Base-by-base conservation (phyloP, 345 rosid genomes). In the Eucalyptus camaldulensis region DNA sequence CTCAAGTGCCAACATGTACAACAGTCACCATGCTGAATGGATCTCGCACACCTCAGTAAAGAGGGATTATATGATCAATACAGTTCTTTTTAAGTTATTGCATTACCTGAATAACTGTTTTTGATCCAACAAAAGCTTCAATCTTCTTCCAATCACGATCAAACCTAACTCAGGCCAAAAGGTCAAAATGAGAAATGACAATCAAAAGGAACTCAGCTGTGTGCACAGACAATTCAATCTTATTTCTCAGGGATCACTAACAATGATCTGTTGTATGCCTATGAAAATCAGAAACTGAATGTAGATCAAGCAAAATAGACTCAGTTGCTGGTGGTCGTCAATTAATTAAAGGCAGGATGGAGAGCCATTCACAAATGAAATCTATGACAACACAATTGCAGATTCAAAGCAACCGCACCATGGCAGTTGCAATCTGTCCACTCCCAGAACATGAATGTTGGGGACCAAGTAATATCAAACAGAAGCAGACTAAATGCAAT, bases 61-160 rank as follows among this genome's bases (percentile, higher is more conserved):
- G 19, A 49, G 85, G 25, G 89, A 45, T 43, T 49, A 87, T 45
- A 54, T 10, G 69, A 80, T 80, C 80, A 40, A n/a, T 15, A 54
- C 50, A 45, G 27, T n/a, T 51, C 25, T 81, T 49, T 54, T 8
- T 2, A 33, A 19, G 33, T 45, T 21, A 56, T 69, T 49, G 80
- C 54, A 54, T 83, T 94, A 97, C 99, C 98, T 97, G 99, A 53
- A 96, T 96, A 49, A 96, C 99, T 29, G 98, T 96, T 93, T 97
- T 97, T 65, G 99, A 95, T 87, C 99, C 99, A 88, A 97, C 94
- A 93, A 96, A 96, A 31, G 98, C 99, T 88, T 96, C 99, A n/a
- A 97, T 97, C 94, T 96, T 97, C 95, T 97, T 97, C 99, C 99
- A 96, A 85, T 97, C 99, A 86, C 99, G 96, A 90, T 97, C 99